Conservation (phyloP, 148 eudicot species). For the Cornus florida region DNA sequence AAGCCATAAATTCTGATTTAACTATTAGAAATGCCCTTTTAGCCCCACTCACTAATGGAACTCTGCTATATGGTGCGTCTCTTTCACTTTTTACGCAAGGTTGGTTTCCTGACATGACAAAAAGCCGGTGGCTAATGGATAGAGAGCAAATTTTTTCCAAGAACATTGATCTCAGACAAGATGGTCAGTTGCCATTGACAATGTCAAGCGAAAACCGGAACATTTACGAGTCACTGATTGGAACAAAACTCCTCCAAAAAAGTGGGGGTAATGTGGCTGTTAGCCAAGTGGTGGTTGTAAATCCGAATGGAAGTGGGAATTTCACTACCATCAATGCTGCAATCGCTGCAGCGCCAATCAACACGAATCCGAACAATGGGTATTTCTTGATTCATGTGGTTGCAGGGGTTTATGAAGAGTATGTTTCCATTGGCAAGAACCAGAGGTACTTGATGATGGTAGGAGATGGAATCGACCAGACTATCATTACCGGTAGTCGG, state of each 20-base stretch:
- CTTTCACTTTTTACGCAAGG: slow-evolving; percentile 20
- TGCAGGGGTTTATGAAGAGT: slow-evolving; percentile 39
- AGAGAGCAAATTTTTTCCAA: not conserved
- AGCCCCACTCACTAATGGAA: slow-evolving; percentile 15
- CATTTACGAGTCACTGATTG: not conserved
- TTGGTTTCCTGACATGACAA: not conserved
- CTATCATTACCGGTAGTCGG: slow-evolving; percentile 43
- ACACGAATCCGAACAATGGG: slow-evolving; percentile 21
- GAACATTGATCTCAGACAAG: too few relatives aligned
- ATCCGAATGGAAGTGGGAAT: slow-evolving; percentile 32
- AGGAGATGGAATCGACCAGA: slow-evolving; percentile 49
- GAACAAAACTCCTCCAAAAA: slow-evolving; percentile 13
- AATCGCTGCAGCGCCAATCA: slow-evolving; percentile 31
- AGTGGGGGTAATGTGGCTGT: slow-evolving; percentile 22
- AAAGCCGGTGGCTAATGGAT: not conserved
- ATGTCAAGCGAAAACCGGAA: not conserved
- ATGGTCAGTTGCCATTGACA: not conserved
- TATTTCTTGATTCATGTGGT: slow-evolving; percentile 37
- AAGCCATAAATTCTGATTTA: not conserved
- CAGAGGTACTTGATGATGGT: slow-evolving; percentile 39
- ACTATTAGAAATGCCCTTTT: slow-evolving; percentile 8
- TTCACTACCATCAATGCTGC: slow-evolving; percentile 43
- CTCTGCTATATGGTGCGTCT: slow-evolving; percentile 19
- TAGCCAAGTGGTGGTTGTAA: slow-evolving; percentile 27
- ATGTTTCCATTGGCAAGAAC: slow-evolving; percentile 27